A percentile compares a stretch with the other conserved stretches of the same genome.
Conservation (phyloP, 768 basidiomycete species). For the Leucocoprinus birnbaumii region DNA sequence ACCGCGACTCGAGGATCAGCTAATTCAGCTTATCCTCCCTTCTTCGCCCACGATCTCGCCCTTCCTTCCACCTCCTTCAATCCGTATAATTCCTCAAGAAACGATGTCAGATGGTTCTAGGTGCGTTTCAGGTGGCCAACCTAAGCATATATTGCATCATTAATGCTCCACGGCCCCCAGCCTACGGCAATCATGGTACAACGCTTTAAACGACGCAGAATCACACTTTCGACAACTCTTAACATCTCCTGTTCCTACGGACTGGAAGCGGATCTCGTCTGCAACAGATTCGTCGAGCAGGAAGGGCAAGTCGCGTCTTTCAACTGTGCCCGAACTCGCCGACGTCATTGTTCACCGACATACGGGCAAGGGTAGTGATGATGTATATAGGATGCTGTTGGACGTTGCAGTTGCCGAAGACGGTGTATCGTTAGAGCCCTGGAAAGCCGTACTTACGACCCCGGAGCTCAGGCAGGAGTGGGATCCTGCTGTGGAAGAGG, state of each 20-base stretch:
- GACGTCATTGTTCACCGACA: slow-evolving; percentile 82
- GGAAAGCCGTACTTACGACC: slow-evolving; percentile 79
- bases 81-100: background rate
- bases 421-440: slow-evolving; percentile 62
- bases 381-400: slow-evolving; percentile 76
- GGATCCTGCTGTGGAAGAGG: slow-evolving; percentile 91
- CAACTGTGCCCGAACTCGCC: slow-evolving; percentile 53
- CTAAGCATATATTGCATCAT: background rate
- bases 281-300: slow-evolving; percentile 36
- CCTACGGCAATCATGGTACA: slow-evolving; percentile 80
- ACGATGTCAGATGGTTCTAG: slow-evolving; percentile 32
- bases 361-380: slow-evolving; percentile 65
- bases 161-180: slow-evolving; percentile 31
- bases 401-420: slow-evolving; percentile 75
- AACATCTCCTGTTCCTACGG: slow-evolving; percentile 51
- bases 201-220: slow-evolving; percentile 73
- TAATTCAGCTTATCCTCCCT: background rate
- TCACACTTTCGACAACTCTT: slow-evolving; percentile 76
- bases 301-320: slow-evolving; percentile 61
- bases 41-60: background rate
- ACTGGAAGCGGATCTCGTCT: slow-evolving; percentile 81
- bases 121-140: slow-evolving; percentile 13
- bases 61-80: background rate
- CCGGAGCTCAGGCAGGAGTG: slow-evolving; percentile 88
- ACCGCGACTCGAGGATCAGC: background rate